Evolutionary conservation across 192 early-diverging fungal genomes (phyloP).

Genomic region (Linnemannia elongata): DNA sequence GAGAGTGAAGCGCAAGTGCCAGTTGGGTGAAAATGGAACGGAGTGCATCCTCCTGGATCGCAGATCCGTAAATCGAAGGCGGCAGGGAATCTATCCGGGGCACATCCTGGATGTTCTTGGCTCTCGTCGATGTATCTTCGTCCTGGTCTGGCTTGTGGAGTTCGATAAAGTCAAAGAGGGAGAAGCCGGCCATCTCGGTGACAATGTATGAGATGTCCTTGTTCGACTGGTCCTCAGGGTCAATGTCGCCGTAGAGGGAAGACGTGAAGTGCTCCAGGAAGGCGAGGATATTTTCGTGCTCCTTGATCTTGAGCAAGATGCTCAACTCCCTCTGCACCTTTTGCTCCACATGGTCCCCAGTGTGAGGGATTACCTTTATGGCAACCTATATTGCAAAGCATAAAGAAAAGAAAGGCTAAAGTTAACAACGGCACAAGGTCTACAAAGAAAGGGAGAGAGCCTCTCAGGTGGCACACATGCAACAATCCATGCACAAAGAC

Average conservation of each 20-base stretch:
- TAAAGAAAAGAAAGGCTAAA: too few relatives aligned
- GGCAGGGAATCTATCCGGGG: constrained; percentile 9
- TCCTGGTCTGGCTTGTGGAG: constrained; percentile 27
- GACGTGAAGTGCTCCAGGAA: constrained; percentile 38
- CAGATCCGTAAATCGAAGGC: constrained; percentile 20
- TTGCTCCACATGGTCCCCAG: constrained; percentile 31
- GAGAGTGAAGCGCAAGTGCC: constrained; percentile 19
- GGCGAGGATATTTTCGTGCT: constrained; percentile 33
- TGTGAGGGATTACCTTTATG: constrained; percentile 42
- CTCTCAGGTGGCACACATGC: too few relatives aligned
- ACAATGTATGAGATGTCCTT: constrained; percentile 43
- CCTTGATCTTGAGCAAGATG: constrained; percentile 27
- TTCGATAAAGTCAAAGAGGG: constrained; percentile 47
- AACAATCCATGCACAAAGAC: too few relatives aligned
- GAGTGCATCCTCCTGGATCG: constrained; percentile 29
- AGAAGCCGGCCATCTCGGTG: constrained; percentile 30
- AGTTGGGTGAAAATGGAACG: constrained; percentile 41
- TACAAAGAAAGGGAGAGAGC: too few relatives aligned
- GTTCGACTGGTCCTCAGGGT: constrained; percentile 42
- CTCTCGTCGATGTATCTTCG: constrained; percentile 34
- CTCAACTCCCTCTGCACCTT: constrained; percentile 34
- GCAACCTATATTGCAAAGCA: constrained; percentile 18
- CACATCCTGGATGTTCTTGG: constrained; percentile 34
- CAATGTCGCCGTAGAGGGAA: constrained; percentile 40
- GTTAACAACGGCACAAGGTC: too few relatives aligned